Base-by-base conservation (phyloP, 495 filamentous ascomycete genomes). In the Articulospora tetracladia region DNA sequence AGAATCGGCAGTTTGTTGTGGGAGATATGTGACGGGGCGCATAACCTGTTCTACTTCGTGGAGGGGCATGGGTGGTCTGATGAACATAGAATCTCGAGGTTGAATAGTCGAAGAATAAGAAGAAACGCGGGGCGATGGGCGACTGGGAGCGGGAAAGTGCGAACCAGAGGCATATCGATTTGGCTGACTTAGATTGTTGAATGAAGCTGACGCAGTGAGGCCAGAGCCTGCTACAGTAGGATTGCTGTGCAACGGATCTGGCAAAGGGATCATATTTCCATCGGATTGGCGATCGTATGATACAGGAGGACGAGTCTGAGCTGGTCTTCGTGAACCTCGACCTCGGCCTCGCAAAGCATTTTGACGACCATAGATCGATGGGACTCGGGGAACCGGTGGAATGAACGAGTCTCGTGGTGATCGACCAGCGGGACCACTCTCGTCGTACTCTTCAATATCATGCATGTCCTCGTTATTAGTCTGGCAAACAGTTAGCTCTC, bases 141-240 rank as follows among this genome's bases (percentile, higher is more conserved):
- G 15, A 19, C 3, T 44, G 2, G 22, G 23, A 56, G 3, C 17
- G 23, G 50, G 34, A 39, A 41, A 61, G 23, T 39, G 32, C 17
- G 51, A 46, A 2, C 32, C 22, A n/a, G 23, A n/a, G 20, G n/a
- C 24, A 27, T 44, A 54, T 7, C 26, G 48, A 20, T 27, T 20
- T 8, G 58, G 41, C 20, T 28, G 58, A 36, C 59, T 62, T 1
- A 57, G 30, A 50, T 57, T 47, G 41, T 28, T 41, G 19, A 19
- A 32, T 2, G 59, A 57, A 28, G 41, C 53, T 10, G 59, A 62
- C 10, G 44, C 52, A 34, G 59, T 57, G 17, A 62, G 19, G 19
- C 34, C 17, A 36, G 53, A 56, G 22, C 27, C 22, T 23, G 59
- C 59, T 17, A 57, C 32, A n/a, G 59, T 62, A 57, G 59, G 44